A percentile compares a stretch with the other conserved stretches of the same genome.
These are phyloP conservation scores for Candida pseudoviswanathii DNA, from an alignment of 1,139 yeast species.

Conservation along the genomic window DNA sequence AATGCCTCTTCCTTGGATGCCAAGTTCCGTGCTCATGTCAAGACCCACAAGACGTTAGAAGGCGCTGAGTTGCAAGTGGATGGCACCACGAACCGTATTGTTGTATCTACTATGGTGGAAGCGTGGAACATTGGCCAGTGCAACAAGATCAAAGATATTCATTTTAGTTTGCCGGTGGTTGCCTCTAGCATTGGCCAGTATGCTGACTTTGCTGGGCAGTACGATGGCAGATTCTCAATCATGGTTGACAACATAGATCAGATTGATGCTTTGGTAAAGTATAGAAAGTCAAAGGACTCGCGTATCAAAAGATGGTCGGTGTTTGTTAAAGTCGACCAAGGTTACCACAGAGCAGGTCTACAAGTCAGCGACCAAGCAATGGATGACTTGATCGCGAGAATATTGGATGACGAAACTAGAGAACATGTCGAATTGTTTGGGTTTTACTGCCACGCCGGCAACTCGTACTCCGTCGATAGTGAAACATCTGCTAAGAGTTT, in stretches of 20 bases:
- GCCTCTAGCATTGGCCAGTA: conserved; percentile 54
- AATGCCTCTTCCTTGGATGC: conserved; percentile 32
- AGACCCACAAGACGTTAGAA: conserved; percentile 65
- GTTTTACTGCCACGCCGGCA: conserved; percentile 81
- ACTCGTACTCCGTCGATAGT: conserved; percentile 59
- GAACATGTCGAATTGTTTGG: conserved; percentile 55
- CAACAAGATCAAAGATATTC: conserved; percentile 56
- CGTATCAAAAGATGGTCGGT: conserved; percentile 50
- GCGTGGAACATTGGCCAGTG: conserved; percentile 56
- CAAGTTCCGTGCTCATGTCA: conserved; percentile 67
- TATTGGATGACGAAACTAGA: conserved; percentile 23
- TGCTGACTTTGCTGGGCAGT: conserved; percentile 40
- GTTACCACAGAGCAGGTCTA: conserved; percentile 68
- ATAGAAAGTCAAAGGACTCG: conserved; percentile 23
- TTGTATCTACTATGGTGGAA: conserved; percentile 74
- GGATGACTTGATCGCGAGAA: conserved; percentile 28
- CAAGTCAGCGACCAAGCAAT: conserved; percentile 31
- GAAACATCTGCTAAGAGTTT: conserved; percentile 48
- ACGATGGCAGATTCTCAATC: conserved; percentile 49
- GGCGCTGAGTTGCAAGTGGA: conserved; percentile 37
- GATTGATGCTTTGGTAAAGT: conserved; percentile 46
- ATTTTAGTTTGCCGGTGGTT: conserved; percentile 71
- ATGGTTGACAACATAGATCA: conserved; percentile 68
- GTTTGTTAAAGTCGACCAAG: conserved; percentile 61
- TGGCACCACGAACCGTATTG: conserved; percentile 44